Percentiles rank a stretch among this genome's conserved stretches.
Conservation (phyloP, 2,329 filamentous ascomycete genomes). For the Colletotrichum magnum region DNA sequence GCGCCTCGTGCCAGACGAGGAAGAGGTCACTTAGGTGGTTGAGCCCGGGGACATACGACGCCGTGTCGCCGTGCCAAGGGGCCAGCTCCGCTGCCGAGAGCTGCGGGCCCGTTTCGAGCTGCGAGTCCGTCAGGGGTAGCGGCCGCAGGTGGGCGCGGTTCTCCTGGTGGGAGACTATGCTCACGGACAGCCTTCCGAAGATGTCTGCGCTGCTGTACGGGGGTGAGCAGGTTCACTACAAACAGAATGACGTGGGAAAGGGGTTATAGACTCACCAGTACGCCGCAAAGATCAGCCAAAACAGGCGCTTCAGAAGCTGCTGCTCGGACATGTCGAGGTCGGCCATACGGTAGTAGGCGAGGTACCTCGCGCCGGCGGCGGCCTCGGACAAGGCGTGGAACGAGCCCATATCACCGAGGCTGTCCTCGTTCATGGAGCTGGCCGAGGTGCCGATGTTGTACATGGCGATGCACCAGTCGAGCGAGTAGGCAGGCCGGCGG, state of each 20-base stretch:
- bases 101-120: conserved; percentile 46
- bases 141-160: conserved; percentile 46
- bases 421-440: conserved; percentile 36
- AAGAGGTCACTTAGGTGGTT: conserved; percentile 52
- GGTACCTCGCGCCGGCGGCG: conserved; percentile 48
- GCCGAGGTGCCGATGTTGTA: conserved; percentile 52
- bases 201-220: conserved; percentile 47
- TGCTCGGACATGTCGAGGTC: conserved; percentile 46
- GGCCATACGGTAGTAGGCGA: conserved; percentile 47
- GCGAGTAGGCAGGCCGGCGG: conserved; percentile 43
- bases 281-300: conserved; percentile 51
- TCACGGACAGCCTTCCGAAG: conserved; percentile 46
- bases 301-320: conserved; percentile 51
- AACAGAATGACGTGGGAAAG: too few species aligned
- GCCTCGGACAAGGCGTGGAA: conserved; percentile 45
- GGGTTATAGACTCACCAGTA: conserved; percentile 28
- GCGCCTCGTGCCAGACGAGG: conserved; percentile 50
- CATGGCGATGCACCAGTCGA: conserved; percentile 54
- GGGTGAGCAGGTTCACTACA: not conserved
- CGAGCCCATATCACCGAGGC: conserved; percentile 37
- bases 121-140: conserved; percentile 46
- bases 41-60: conserved; percentile 51
- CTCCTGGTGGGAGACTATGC: conserved; percentile 45
- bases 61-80: conserved; percentile 51
- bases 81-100: conserved; percentile 29